These are phyloP conservation scores for Talaromyces borbonicus DNA, from an alignment of 495 filamentous ascomycete species.

Conservation along the genomic window DNA sequence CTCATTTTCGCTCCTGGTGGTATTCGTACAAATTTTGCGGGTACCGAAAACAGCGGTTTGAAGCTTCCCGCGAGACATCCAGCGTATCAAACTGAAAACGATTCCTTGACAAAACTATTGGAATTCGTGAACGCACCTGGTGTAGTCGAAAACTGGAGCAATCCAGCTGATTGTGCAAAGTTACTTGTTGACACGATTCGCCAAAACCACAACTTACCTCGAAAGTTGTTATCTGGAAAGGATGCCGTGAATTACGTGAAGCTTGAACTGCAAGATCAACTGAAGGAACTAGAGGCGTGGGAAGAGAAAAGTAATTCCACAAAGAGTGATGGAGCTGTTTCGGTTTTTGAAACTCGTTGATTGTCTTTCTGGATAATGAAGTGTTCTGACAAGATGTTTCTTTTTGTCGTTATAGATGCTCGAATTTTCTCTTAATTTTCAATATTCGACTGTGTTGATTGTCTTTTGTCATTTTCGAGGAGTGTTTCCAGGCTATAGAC, in stretches of 20 bases:
- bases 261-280: slow-evolving; percentile 11
- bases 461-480: too few relatives aligned
- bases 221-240: slow-evolving; percentile 14
- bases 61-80: slow-evolving; percentile 12
- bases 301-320: slow-evolving; percentile 9
- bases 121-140: slow-evolving; percentile 11
- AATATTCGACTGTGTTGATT: too few relatives aligned
- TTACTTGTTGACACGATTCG: slow-evolving; percentile 15
- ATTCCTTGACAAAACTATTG: slow-evolving; percentile 12
- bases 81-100: slow-evolving; percentile 12
- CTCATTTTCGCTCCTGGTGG: slow-evolving; percentile 17
- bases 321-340: neutral
- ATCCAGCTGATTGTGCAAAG: slow-evolving; percentile 16
- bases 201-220: too few relatives aligned
- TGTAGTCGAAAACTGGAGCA: slow-evolving; percentile 13
- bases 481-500: too few relatives aligned
- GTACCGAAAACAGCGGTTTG: slow-evolving; percentile 7
- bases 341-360: neutral
- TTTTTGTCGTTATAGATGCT: too few relatives aligned
- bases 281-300: slow-evolving; percentile 17
- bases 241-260: slow-evolving; percentile 15
- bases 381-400: neutral
- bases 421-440: too few relatives aligned
- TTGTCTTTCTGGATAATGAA: neutral
- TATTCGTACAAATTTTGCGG: slow-evolving; percentile 16